phyloP scores from a whole-genome alignment of 805 yeast species.

The Zygoascus biomembranicola region DNA sequence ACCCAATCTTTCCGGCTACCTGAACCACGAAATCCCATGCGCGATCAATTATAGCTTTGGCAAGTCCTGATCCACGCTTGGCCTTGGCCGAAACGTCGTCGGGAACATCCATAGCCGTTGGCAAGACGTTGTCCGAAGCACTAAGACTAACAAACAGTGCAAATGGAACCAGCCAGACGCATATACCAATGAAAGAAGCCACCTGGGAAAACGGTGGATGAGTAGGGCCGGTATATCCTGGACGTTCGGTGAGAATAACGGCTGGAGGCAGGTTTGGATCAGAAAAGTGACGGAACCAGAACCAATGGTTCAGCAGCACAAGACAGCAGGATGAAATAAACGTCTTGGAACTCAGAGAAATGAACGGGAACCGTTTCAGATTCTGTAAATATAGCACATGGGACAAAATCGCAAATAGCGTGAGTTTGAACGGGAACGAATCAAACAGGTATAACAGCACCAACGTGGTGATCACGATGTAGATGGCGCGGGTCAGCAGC shows the following conservation, averaged over 20 bases:
- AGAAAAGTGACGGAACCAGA: constrained; percentile 85
- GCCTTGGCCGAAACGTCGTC: constrained; percentile 27
- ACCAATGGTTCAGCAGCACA: constrained; percentile 71
- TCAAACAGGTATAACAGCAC: constrained; percentile 61
- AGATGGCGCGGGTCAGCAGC: constrained; percentile 55
- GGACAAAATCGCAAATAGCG: constrained; percentile 59
- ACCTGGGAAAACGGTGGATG: constrained; percentile 82
- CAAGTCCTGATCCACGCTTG: constrained; percentile 52
- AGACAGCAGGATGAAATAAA: constrained; percentile 65
- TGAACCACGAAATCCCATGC: constrained; percentile 41
- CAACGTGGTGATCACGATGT: constrained; percentile 46
- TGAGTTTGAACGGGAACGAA: constrained; percentile 64
- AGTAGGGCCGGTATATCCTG: constrained; percentile 52
- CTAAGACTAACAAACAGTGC: constrained; percentile 84
- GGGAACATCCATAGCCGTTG: constrained; percentile 28
- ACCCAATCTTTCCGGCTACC: constrained; percentile 50
- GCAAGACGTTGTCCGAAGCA: constrained; percentile 85
- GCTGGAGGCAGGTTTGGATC: constrained; percentile 57
- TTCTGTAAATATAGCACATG: constrained; percentile 71
- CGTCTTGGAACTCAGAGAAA: constrained; percentile 59
- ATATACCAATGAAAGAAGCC: constrained; percentile 89
- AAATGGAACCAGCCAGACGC: constrained; percentile 92
- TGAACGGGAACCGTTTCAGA: constrained; percentile 74
- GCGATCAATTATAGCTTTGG: constrained; percentile 54
- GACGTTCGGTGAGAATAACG: constrained; percentile 33